Base-by-base conservation (phyloP, 139 green algal species). In the Ettlia oleoabundans region DNA sequence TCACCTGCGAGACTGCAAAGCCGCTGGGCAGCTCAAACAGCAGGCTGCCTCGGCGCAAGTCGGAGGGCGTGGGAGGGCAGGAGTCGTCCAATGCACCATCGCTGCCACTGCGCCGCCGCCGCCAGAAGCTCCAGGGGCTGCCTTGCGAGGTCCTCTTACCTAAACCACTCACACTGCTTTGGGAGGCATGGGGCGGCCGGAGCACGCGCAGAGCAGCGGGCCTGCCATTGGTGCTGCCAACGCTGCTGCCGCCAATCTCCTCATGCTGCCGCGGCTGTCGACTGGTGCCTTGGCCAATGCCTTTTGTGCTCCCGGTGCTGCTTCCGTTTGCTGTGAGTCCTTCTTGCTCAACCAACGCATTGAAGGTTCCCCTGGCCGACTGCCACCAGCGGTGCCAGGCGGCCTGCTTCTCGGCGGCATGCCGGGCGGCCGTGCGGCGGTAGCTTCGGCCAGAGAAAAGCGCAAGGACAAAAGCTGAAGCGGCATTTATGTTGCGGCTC, bases 341-440 rank as follows among this genome's bases (percentile, higher is more conserved):
- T 76, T 89, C 41, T 26, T 55, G 37, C 86, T 83, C 88, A 58
- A 92, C 32, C 28, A 87, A 28, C 10, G 75, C 72, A 30, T 88
- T 87, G n/a, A 86, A 84, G 4, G 84, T 86, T 6, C 58, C 51
- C 0, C 24, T 33, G 10, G 78, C 58, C 21, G 32, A 40, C 7
- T 47, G 30, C 83, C 78, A 86, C 64, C 69, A 86, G 40, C 35
- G 41, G 41, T 76, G 41, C 79, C 78, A 86, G 10, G 76, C 84
- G 32, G 33, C 26, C n/a, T 55, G 37, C 47, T 76, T 77, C 35
- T 43, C 30, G 28, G 32, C 40, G 0, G 30, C 58, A 3, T 40
- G 47, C 22, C 58, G 32, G 28, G 63, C 64, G 2, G 42, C 52
- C 6, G 65, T 78, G 47, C 37, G 42, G 6, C 73, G 73, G 35